Percentiles rank a stretch among this genome's conserved stretches.
phyloP scores from a whole-genome alignment of 768 basidiomycete species.

The Leucosporidium yakuticum region DNA sequence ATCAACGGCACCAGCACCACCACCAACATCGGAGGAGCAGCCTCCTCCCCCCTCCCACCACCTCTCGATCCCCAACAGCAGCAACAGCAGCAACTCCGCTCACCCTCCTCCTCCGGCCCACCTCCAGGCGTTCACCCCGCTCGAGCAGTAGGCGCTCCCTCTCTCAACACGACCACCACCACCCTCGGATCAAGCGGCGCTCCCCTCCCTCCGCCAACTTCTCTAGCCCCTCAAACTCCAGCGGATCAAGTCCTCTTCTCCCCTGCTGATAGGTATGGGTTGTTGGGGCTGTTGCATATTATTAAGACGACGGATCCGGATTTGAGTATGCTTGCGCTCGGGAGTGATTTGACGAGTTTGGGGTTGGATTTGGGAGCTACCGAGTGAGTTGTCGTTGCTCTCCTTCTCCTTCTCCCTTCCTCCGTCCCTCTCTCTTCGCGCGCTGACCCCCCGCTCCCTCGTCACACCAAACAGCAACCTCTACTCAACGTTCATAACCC shows the following conservation, averaged over 20 bases:
- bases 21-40: neutral
- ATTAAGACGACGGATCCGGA: conserved; percentile 78
- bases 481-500: conserved; percentile 77
- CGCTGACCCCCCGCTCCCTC: neutral
- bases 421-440: neutral
- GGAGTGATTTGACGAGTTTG: conserved; percentile 84
- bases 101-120: neutral
- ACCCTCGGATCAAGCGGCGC: neutral
- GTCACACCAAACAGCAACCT: conserved; percentile 30
- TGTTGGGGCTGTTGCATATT: conserved; percentile 75
- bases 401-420: neutral
- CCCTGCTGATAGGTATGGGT: conserved; percentile 91
- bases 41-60: neutral
- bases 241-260: conserved; percentile 87
- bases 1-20: conserved; percentile 1
- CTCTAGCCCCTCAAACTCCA: conserved; percentile 56
- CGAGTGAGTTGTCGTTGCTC: conserved; percentile 56
- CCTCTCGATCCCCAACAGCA: neutral
- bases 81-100: neutral
- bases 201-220: neutral
- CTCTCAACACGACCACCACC: neutral
- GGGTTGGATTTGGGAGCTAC: conserved; percentile 79
- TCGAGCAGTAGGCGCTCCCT: neutral
- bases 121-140: neutral
- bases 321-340: conserved; percentile 71